Percentiles rank a stretch among this genome's conserved stretches.
These are phyloP conservation scores for Fallopia convolvulus DNA, from an alignment of 148 eudicot species.

Conservation along the genomic window DNA sequence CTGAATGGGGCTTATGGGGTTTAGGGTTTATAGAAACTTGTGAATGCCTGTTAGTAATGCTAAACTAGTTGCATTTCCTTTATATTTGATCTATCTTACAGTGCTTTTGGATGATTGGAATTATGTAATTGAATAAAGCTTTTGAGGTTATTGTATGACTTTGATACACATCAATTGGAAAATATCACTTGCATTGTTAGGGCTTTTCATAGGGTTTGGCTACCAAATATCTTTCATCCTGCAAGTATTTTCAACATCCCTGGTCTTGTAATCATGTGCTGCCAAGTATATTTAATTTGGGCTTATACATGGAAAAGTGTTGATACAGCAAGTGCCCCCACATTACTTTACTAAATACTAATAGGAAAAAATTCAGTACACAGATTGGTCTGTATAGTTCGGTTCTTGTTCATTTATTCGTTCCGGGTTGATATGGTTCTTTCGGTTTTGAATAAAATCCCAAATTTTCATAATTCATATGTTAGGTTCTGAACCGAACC, in stretches of 20 bases:
- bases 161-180: background rate
- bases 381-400: background rate
- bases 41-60: conserved; percentile 44
- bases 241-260: background rate
- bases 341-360: background rate
- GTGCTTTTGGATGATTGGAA: background rate
- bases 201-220: background rate
- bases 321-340: background rate
- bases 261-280: background rate
- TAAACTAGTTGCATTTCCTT: background rate
- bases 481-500: too few species aligned
- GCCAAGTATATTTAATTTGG: background rate
- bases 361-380: background rate
- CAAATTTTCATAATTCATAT: too few species aligned
- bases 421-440: too few species aligned
- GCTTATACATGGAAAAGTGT: background rate
- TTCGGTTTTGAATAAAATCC: too few species aligned
- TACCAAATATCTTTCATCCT: too few species aligned
- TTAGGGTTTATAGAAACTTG: background rate
- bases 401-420: too few species aligned
- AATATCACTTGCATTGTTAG: background rate
- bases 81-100: background rate
- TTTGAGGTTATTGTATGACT: background rate
- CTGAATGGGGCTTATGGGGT: too few species aligned
- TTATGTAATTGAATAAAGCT: background rate